A percentile compares a stretch with the other conserved stretches of the same genome.
Evolutionary conservation across 2,329 filamentous ascomycete genomes (phyloP).

Genomic region (Clarireedia monteithiana): DNA sequence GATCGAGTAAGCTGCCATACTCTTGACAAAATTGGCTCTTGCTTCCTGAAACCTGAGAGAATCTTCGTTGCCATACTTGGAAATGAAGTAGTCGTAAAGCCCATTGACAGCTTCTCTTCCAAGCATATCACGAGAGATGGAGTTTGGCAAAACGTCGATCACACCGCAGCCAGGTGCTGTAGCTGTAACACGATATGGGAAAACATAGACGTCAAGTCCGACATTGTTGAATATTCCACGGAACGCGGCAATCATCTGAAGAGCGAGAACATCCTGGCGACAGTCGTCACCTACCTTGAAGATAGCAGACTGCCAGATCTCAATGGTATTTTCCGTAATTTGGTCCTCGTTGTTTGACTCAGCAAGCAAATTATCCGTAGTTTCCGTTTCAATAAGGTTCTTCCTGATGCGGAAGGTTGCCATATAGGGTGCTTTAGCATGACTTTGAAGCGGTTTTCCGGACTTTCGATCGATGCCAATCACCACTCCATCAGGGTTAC

Average conservation of each 20-base stretch:
- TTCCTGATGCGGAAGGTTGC: constrained; percentile 97
- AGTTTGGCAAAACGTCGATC: constrained; percentile 96
- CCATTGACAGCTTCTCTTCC: constrained; percentile 97
- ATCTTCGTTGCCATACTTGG: constrained; percentile 95
- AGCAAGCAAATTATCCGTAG: constrained; percentile 43
- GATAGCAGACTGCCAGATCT: constrained; percentile 98
- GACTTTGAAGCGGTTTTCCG: constrained; percentile 92
- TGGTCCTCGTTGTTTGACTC: constrained; percentile 36
- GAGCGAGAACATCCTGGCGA: constrained; percentile 87
- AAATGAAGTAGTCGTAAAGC: constrained; percentile 95
- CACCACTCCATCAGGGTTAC: constrained; percentile 93
- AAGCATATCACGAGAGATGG: constrained; percentile 97
- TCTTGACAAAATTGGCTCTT: constrained; percentile 95
- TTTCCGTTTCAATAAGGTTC: constrained; percentile 48
- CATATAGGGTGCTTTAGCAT: constrained; percentile 98
- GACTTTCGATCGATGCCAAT: constrained; percentile 98
- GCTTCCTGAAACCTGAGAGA: constrained; percentile 92
- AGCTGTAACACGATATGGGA: constrained; percentile 93
- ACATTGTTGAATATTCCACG: constrained; percentile 93
- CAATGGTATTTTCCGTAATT: constrained; percentile 54
- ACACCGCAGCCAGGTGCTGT: constrained; percentile 96
- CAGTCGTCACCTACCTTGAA: constrained; percentile 99
- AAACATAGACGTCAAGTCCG: constrained; percentile 93
- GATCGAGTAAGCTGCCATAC: constrained; percentile 96
- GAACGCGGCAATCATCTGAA: constrained; percentile 98